Evolutionary conservation across 192 early-diverging fungal species (phyloP).

Genomic region (Chytriomyces sp.): DNA sequence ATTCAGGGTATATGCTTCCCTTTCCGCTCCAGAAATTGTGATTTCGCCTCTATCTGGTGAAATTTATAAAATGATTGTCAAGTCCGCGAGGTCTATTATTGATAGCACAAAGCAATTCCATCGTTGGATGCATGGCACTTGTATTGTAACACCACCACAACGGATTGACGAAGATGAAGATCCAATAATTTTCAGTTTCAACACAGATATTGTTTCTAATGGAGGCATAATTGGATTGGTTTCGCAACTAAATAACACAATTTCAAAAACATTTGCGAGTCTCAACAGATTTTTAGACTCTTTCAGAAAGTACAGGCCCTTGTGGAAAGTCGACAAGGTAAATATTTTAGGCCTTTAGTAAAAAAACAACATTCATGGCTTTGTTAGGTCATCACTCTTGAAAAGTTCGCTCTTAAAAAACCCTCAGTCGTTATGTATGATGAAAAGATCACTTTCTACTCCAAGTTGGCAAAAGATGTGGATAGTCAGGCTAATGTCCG

Average conservation of each 20-base stretch:
- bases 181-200: conserved; percentile 58
- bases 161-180: conserved; percentile 60
- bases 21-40: conserved; percentile 64
- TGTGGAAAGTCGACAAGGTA: conserved; percentile 71
- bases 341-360: background rate
- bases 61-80: conserved; percentile 67
- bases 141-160: conserved; percentile 62
- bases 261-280: conserved; percentile 54
- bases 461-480: conserved; percentile 62
- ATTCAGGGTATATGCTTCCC: conserved; percentile 58
- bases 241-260: conserved; percentile 48
- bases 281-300: conserved; percentile 57
- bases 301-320: conserved; percentile 62
- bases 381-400: conserved; percentile 59
- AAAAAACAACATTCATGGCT: background rate
- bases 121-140: conserved; percentile 66
- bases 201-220: conserved; percentile 56
- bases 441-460: conserved; percentile 62
- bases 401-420: conserved; percentile 70
- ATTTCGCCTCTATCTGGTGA: conserved; percentile 57
- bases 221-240: conserved; percentile 47
- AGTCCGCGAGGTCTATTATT: conserved; percentile 57
- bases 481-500: conserved; percentile 48
- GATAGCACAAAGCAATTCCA: conserved; percentile 65
- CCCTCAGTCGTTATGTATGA: conserved; percentile 59